A percentile compares a stretch with the other conserved stretches of the same genome.
Evolutionary conservation across 805 yeast species (phyloP).

Genomic region (Dipodascopsis tothii): DNA sequence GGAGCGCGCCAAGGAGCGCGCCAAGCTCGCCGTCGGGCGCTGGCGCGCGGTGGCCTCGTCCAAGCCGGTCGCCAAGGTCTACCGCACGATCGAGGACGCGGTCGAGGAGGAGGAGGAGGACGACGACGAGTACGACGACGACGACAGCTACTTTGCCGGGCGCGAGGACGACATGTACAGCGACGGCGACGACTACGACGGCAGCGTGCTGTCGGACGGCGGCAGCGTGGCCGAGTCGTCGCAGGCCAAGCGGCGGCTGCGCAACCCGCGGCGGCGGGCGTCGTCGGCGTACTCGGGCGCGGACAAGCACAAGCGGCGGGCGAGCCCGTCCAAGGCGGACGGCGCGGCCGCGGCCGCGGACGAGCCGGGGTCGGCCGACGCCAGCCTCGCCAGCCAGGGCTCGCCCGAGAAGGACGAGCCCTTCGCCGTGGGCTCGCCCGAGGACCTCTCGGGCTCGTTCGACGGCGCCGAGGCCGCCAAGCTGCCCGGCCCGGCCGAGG

Average conservation of each 20-base stretch:
- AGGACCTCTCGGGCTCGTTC: not conserved
- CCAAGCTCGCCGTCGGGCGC: conserved; percentile 51
- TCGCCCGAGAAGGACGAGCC: not conserved
- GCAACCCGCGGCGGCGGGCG: not conserved
- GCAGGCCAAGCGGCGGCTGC: not conserved
- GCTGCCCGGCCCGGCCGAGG: no score
- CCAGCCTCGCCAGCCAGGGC: not conserved
- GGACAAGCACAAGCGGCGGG: not conserved
- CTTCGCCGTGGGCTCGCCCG: not conserved
- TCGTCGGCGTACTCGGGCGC: no score
- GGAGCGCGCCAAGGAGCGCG: conserved; percentile 74
- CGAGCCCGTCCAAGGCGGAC: not conserved
- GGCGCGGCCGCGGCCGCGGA: not conserved
- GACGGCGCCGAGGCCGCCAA: no score
- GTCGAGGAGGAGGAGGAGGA: conserved; percentile 50
- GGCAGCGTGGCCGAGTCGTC: not conserved
- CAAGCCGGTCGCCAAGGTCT: conserved; percentile 85
- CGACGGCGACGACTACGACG: not conserved
- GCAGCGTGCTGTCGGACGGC: not conserved
- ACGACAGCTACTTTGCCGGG: conserved; percentile 15
- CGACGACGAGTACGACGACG: conserved; percentile 27
- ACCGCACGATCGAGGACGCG: conserved; percentile 80
- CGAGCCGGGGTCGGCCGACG: not conserved
- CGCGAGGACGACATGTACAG: not conserved
- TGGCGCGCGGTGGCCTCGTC: conserved; percentile 54